Base-by-base conservation (phyloP, 2,329 filamentous ascomycete genomes). In the Fusarium fracticaudum region DNA sequence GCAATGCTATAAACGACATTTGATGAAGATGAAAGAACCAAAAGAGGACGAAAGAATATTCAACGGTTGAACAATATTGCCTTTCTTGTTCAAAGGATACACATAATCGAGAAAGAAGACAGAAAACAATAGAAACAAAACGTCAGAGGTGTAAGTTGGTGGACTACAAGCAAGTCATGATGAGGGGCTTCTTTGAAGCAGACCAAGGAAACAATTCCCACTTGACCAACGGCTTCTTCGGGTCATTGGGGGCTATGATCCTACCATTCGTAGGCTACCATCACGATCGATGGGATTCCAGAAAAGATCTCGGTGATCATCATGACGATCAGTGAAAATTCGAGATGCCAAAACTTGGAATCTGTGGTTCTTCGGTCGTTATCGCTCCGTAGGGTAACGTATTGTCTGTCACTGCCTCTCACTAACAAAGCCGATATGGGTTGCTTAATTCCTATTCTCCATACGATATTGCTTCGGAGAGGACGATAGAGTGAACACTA, bases 271-370 rank as follows among this genome's bases (percentile, higher is more conserved):
- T 12, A 43, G 17, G 10, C 57, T 48, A 26, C 35, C 31, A 48
- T 55, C 20, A n/a, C 43, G 60, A 74, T 69, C 71, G 71, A 72
- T 68, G 55, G 31, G 59, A 61, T 68, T 60, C n/a, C 33, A 50
- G 24, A 29, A 43, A 40, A 55, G 41, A 55, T 62, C 26, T 59
- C 26, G 47, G 31, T 40, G 44, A 57, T 54, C 26, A 51, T 54
- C 43, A 47, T 67, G 48, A 31, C 47, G 71, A 69, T 69, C 62
- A 55, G 12, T 24, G 48, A 35, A n/a, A 35, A 55, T 12, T 26
- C 15, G 35, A 50, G 33, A 57, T 67, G 31, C 26, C 24, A 58
- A 58, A 45, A n/a, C 41, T n/a, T 55, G 60, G 31, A 41, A 72
- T 31, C 29, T 53, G 62, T 58, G 61, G 50, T 64, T 53, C 43